phyloP scores from a whole-genome alignment of 257 asterid genomes.

The Petunia axillaris region DNA sequence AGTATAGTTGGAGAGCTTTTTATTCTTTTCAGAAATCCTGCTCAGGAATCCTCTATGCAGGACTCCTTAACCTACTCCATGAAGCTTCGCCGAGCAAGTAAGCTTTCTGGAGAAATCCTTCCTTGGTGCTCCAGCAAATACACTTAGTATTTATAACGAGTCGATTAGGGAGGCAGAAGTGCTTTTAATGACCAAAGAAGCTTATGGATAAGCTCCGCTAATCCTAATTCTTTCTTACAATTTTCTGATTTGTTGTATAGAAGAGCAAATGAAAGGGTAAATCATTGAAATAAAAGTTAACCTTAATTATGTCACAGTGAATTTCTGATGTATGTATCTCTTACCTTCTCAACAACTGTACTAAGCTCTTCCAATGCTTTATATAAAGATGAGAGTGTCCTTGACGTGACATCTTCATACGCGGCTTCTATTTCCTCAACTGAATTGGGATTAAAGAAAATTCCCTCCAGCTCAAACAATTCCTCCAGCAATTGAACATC shows the following conservation, averaged over 20 bases:
- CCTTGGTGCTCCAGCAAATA: conserved; percentile 16
- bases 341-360: conserved; percentile 58
- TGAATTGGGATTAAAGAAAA: conserved; percentile 61
- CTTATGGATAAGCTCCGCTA: not conserved
- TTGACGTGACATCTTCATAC: conserved; percentile 61
- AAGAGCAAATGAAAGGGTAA: not conserved
- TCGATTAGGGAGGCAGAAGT: not conserved
- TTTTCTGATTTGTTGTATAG: not conserved
- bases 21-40: not conserved
- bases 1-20: conserved; percentile 17
- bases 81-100: not conserved
- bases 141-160: not conserved
- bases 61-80: conserved; percentile 13
- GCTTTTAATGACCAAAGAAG: not conserved
- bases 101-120: not conserved
- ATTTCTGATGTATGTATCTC: not conserved
- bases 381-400: conserved; percentile 63
- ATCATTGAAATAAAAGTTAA: not conserved
- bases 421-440: conserved; percentile 63
- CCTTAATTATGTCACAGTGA: not conserved
- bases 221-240: not conserved
- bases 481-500: conserved; percentile 71
- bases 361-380: conserved; percentile 51
- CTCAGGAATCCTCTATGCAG: not conserved
- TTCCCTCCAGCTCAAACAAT: conserved; percentile 66